Base-by-base conservation (phyloP, 1,284 basidiomycete species). In the Dichomitus squalens region DNA sequence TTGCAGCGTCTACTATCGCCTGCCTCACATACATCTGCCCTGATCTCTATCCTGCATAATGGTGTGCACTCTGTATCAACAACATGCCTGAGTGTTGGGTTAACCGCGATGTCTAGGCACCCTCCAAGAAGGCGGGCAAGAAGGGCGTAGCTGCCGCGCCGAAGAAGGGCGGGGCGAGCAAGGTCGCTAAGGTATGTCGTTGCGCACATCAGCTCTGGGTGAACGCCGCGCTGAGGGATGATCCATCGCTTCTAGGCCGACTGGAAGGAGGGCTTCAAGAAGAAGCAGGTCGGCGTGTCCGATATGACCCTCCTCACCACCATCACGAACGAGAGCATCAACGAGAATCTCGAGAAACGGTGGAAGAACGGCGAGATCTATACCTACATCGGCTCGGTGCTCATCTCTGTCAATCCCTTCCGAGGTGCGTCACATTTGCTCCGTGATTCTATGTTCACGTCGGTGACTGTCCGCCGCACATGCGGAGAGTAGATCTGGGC, bases 331-430 rank as follows among this genome's bases (percentile, higher is more conserved):
- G 96, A 99, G 70, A 90, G 90, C 66, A 89, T 99, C 83, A 99
- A 98, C 74, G 95, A 98, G 54, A 99, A 99, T 74, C 83, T 99
- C 64, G 90, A 97, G 80, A 95, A 96, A 74, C 85, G 96, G 57
- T 99, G 97, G 87, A 88, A 87, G 62, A 96, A 92, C 68, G 92
- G 82, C 55, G 96, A 99, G 77, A 99, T 99, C 68, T 99, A 99
- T 74, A 99, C 97, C 7, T 99, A 99, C 75, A 99, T 99, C 73
- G 97, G 97, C 36, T 84, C 92, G 67, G 97, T 99, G 43, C 77
- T 99, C 63, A 97, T 99, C 70, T 99, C 97, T 25, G 96, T 99
- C 66, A 99, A 99, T 75, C 97, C 96, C 0, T 99, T 99, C 79
- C 82, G 86, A 85, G 93, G 95, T 93, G 71, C 65, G 80, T 59